These are phyloP conservation scores for Heracleum sosnowskyi DNA, from an alignment of 129 eudicot species.

Conservation along the genomic window DNA sequence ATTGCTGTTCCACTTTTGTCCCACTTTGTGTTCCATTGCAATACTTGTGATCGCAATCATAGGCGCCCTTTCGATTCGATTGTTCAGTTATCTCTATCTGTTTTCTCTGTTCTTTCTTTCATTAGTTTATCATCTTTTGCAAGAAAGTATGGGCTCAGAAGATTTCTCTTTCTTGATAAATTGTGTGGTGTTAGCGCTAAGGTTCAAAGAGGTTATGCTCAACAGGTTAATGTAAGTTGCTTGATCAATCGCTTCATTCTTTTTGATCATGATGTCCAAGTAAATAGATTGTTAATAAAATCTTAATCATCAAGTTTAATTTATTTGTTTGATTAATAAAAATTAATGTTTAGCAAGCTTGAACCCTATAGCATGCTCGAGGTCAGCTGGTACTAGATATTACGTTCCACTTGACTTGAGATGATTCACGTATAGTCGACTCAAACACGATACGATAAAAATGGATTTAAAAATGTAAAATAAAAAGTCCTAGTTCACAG, in stretches of 20 bases:
- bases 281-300: background rate
- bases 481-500: no score
- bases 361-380: background rate
- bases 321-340: background rate
- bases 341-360: no score
- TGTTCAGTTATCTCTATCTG: constrained; percentile 70
- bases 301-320: background rate
- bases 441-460: no score
- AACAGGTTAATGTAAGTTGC: constrained; percentile 58
- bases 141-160: constrained; percentile 49
- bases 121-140: constrained; percentile 53
- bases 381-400: no score
- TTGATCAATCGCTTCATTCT: background rate
- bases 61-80: constrained; percentile 55
- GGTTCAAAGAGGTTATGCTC: constrained; percentile 58
- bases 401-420: no score
- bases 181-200: constrained; percentile 66
- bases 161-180: constrained; percentile 81
- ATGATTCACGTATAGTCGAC: no score
- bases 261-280: background rate
- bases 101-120: constrained; percentile 71
- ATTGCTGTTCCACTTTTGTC: constrained; percentile 40
- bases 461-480: no score
- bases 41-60: constrained; percentile 54
- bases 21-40: constrained; percentile 57